Base-by-base conservation (phyloP, 2,329 filamentous ascomycete species). In the Pyrenophora graminea region DNA sequence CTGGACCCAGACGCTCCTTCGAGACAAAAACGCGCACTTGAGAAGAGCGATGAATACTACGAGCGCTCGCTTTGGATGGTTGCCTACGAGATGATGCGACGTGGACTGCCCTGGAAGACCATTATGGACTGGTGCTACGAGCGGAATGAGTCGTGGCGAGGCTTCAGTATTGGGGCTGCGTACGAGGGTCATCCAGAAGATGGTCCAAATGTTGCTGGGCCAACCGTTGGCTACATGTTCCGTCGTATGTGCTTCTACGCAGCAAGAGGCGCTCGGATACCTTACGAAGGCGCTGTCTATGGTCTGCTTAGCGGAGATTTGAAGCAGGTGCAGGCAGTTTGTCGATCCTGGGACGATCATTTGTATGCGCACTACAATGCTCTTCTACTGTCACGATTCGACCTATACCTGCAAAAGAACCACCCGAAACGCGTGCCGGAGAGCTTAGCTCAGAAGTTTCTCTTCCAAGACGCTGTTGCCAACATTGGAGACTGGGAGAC, bases 51-150 rank as follows among this genome's bases (percentile, higher is more conserved):
- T 68, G 86, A 91, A 59, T 92, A 87, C 65, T 94, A 93, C 56
- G 94, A 99, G 76, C 85, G 88, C 45, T 89, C 91, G 2, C 89
- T 96, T 39, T 97, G 94, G 92, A 82, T 92, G 54, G 88, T 90
- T n/a, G 94, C 90, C 74, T 97, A 91, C 78, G 91, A 96, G 71
- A 89, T 96, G 79, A 79, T 99, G 45, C 86, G 93, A 41, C 85
- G 91, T 39, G 94, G 94, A n/a, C 86, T 85, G 59, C 85, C 81
- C 55, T 84, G 89, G 75, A 75, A 82, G 7, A 83, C 88, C 32
- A 89, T 97, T 56, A 84, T 85, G 47, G 88, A 92, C 41, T 97
- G 91, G 90, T 96, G 91, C 65, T 79, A 87, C 39, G 89, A 93
- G 63, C 84, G 89, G 52, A 90, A 90, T 8, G 92, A 97, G 75